Conservation (phyloP, 2,329 filamentous ascomycete genomes). For the Stemphylium lycopersici region DNA sequence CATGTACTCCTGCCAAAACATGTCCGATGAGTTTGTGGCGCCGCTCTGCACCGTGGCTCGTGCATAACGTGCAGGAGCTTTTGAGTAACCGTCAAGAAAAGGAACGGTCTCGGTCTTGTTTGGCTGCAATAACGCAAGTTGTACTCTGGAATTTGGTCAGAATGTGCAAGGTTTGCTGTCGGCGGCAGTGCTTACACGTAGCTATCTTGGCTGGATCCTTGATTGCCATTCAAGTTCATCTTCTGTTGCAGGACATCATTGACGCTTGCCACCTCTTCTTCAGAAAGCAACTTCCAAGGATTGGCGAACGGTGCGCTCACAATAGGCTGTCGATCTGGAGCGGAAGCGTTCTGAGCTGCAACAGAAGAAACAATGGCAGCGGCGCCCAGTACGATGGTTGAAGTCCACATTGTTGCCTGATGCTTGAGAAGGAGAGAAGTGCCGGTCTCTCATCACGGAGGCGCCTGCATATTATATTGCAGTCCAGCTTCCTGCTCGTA, state of each 20-base stretch:
- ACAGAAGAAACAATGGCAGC: slow-evolving; percentile 6
- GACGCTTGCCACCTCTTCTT: slow-evolving; percentile 16
- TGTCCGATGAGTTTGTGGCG: slow-evolving; percentile 22
- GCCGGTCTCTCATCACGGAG: background rate
- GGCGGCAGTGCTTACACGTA: slow-evolving; percentile 14
- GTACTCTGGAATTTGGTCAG: slow-evolving; percentile 10
- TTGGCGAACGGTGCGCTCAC: slow-evolving; percentile 16
- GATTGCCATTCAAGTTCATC: slow-evolving; percentile 15
- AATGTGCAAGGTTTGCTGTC: background rate
- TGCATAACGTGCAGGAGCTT: slow-evolving; percentile 26
- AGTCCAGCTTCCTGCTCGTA: background rate
- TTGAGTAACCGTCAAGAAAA: slow-evolving; percentile 17
- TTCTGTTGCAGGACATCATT: slow-evolving; percentile 13
- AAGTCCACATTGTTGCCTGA: slow-evolving; percentile 4
- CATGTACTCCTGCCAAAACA: slow-evolving; percentile 53
- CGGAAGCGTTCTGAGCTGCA: slow-evolving; percentile 8
- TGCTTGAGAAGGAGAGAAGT: background rate
- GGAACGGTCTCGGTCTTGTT: slow-evolving; percentile 31
- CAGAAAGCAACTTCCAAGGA: slow-evolving; percentile 17
- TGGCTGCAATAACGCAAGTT: slow-evolving; percentile 19
- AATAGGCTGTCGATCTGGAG: slow-evolving; percentile 10
- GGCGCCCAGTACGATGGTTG: slow-evolving; percentile 3
- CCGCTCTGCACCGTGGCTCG: slow-evolving; percentile 26
- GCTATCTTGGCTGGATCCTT: slow-evolving; percentile 18
- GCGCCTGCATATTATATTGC: slow-evolving; percentile 4